Percentiles rank a stretch among this genome's conserved stretches.
phyloP scores from a whole-genome alignment of 2,329 filamentous ascomycete species.

The Sclerotinia spermophila region DNA sequence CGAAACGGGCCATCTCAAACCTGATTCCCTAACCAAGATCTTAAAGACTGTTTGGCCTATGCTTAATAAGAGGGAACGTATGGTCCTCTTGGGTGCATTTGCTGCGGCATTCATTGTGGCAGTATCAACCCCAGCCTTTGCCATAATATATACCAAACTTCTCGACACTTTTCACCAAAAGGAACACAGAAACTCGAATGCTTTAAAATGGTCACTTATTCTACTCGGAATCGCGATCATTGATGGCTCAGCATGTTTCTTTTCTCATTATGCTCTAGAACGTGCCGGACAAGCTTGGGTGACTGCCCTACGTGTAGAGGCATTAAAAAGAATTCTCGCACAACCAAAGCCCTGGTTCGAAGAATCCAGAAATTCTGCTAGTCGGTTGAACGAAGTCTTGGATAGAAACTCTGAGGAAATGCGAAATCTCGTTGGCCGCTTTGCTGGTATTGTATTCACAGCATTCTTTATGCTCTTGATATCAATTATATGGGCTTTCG shows the following conservation, averaged over 20 bases:
- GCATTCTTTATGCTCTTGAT: constrained; percentile 63
- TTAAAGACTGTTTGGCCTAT: constrained; percentile 68
- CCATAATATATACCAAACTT: constrained; percentile 70
- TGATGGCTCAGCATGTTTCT: constrained; percentile 63
- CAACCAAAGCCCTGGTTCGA: constrained; percentile 82
- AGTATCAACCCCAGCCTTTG: constrained; percentile 56
- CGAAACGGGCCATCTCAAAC: constrained; percentile 12
- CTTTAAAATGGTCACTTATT: constrained; percentile 59
- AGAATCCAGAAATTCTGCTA: constrained; percentile 58
- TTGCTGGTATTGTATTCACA: constrained; percentile 66
- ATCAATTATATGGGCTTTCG: constrained; percentile 71
- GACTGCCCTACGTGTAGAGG: constrained; percentile 63
- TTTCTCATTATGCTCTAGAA: constrained; percentile 70
- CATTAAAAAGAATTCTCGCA: constrained; percentile 64
- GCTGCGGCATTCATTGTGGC: constrained; percentile 35
- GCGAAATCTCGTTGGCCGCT: constrained; percentile 75
- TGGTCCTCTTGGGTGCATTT: constrained; percentile 57
- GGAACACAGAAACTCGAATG: constrained; percentile 24
- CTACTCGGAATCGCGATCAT: constrained; percentile 65
- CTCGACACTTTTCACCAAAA: constrained; percentile 64
- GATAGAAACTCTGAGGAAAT: constrained; percentile 85
- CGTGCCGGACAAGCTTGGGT: constrained; percentile 72
- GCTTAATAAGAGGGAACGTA: constrained; percentile 49
- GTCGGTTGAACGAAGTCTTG: constrained; percentile 64
- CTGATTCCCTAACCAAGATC: constrained; percentile 49